Conservation (phyloP, 1,139 yeast species). For the Geotrichum reessii region DNA sequence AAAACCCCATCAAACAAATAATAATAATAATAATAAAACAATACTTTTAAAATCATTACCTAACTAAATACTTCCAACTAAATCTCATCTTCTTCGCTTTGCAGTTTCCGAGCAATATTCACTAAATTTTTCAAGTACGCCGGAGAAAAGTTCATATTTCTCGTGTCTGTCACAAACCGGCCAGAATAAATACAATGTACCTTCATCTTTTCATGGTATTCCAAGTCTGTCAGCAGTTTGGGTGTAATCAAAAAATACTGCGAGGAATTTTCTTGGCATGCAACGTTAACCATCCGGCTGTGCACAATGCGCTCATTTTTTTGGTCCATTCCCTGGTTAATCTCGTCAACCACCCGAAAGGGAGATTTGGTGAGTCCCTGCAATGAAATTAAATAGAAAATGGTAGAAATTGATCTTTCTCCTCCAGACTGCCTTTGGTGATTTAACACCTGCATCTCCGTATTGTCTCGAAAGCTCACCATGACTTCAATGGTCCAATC, state of each 20-base stretch:
- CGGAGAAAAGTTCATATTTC: constrained; percentile 5
- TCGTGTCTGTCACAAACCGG: constrained; percentile 24
- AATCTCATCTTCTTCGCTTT: constrained; percentile 3
- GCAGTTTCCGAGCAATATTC: constrained; percentile 6
- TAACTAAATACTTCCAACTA: neutral
- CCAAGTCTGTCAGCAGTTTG: constrained; percentile 70
- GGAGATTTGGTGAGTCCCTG: constrained; percentile 92
- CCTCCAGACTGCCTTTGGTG: constrained; percentile 96
- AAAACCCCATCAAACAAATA: neutral
- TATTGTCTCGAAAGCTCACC: constrained; percentile 78
- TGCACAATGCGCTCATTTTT: constrained; percentile 86
- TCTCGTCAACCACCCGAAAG: constrained; percentile 93
- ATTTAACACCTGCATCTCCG: constrained; percentile 64
- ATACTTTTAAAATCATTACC: neutral
- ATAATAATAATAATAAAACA: neutral
- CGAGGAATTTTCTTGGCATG: constrained; percentile 55
- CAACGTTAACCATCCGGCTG: constrained; percentile 75
- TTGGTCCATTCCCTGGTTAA: constrained; percentile 98
- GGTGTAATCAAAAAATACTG: constrained; percentile 94
- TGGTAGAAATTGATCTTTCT: constrained; percentile 92
- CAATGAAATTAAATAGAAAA: constrained; percentile 79
- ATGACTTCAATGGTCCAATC: constrained; percentile 82
- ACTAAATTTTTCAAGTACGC: constrained; percentile 11
- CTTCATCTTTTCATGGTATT: constrained; percentile 76
- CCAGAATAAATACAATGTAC: constrained; percentile 85